Evolutionary conservation across 2,329 filamentous ascomycete species (phyloP), one percentile per base, ranked within the genome.

Genomic region (Ampelomyces quisqualis): DNA sequence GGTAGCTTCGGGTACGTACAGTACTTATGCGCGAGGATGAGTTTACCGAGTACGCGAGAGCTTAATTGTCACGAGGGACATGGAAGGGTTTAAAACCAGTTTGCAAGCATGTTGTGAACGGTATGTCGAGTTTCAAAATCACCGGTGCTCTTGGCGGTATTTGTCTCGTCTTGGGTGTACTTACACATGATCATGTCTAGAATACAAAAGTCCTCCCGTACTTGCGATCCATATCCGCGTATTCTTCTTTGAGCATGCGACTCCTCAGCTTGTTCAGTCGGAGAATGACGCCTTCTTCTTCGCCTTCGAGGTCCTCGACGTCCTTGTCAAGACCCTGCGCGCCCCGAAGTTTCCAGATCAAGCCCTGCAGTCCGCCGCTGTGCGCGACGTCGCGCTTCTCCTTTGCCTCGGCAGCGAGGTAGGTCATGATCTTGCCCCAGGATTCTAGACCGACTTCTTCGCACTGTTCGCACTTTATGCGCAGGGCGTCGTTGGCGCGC

Each of bases 391-490:
- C 54, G 3, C 49, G 44, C 41, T 64, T 57, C 34, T 62, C 60
- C 7, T 55, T 74, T 36, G 69, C 71, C 18, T 79, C 60, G 15
- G 64, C 62, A n/a, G 74, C 79, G 32, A 94, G 74, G 41, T 77
- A 76, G 8, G 74, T 73, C 14, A 93, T 83, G 86, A 97, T 97
- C 19, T 76, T 78, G 32, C 79, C 78, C 90, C 90, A 95, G 63
- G 95, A 94, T 5, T 79, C 77, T 1, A 95, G 74, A 0, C 88
- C 88, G 2, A 86, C 81, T 43, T 80, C 74, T 5, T 95, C 77
- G 60, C 91, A 96, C 53, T 91, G 79, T 22, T 79, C 79, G 63
- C 90, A 95, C 26, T 80, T 82, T 48, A 78, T 77, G 52, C 73
- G 76, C 4, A 76, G 74, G 5, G 64, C 67, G 28, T 39, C 57